A percentile compares a stretch with the other conserved stretches of the same genome.
These are phyloP conservation scores for Termitomyces sp. DNA, from an alignment of 768 basidiomycete species.

Conservation along the genomic window DNA sequence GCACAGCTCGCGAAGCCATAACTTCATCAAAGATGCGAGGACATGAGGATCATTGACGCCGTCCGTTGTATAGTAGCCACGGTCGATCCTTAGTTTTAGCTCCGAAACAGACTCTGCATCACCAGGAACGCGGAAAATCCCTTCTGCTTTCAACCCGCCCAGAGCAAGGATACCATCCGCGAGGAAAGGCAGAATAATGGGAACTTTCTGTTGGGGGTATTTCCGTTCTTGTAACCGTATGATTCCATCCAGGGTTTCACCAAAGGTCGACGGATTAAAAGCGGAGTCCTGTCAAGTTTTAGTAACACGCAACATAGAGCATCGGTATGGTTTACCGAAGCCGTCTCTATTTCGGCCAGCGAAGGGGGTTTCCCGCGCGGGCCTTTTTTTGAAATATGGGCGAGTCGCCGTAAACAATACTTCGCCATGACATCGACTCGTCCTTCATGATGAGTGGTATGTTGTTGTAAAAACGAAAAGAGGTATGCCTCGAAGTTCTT, in stretches of 20 bases:
- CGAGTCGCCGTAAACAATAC: constrained; percentile 79
- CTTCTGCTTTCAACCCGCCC: constrained; percentile 81
- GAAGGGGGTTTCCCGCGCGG: constrained; percentile 83
- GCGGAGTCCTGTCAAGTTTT: constrained; percentile 71
- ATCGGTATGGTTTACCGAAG: constrained; percentile 48
- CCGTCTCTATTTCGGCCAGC: constrained; percentile 85
- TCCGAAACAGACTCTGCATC: constrained; percentile 87
- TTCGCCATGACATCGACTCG: constrained; percentile 89
- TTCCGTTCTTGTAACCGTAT: constrained; percentile 82
- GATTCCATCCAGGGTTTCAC: constrained; percentile 83
- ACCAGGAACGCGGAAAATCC: constrained; percentile 91
- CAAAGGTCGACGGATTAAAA: constrained; percentile 93
- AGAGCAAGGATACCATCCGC: constrained; percentile 88
- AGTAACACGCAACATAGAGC: constrained; percentile 9
- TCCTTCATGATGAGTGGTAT: constrained; percentile 64
- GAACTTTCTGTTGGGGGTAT: constrained; percentile 81
- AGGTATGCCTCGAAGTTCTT: constrained; percentile 90
- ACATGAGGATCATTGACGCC: constrained; percentile 90
- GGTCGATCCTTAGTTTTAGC: constrained; percentile 85
- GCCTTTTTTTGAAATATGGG: constrained; percentile 75
- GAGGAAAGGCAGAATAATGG: constrained; percentile 92
- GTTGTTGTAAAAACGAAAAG: constrained; percentile 71
- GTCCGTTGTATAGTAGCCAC: constrained; percentile 87
- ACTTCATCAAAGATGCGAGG: constrained; percentile 84
- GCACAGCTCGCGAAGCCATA: constrained; percentile 89